These are phyloP conservation scores for Herpotrichia juniperi DNA, from an alignment of 2,329 filamentous ascomycete genomes.

Conservation along the genomic window DNA sequence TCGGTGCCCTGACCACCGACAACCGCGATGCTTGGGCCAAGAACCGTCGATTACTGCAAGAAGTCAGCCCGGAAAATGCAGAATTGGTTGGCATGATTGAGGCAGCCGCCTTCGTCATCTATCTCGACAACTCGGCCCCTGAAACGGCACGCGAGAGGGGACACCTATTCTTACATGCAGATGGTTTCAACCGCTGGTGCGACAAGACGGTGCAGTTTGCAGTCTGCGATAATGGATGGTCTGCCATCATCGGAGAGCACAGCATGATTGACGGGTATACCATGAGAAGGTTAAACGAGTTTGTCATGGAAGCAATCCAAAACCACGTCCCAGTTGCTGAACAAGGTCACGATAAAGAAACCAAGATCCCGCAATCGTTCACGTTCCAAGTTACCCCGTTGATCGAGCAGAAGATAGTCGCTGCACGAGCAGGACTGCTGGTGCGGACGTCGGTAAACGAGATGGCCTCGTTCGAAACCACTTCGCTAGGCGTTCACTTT, in stretches of 20 bases:
- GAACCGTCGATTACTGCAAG: background rate
- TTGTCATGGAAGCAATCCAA: background rate
- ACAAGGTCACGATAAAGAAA: no score
- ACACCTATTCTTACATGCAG: background rate
- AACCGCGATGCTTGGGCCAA: background rate
- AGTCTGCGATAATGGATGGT: background rate
- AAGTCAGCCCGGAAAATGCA: background rate
- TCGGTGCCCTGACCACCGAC: background rate
- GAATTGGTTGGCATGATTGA: background rate
- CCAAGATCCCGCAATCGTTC: background rate
- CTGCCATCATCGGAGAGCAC: slow-evolving; percentile 1
- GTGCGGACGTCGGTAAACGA: background rate
- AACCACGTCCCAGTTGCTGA: background rate
- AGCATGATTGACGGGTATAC: slow-evolving; percentile 3
- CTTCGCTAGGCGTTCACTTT: background rate
- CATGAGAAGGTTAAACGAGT: background rate
- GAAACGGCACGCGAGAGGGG: background rate
- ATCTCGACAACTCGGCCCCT: background rate
- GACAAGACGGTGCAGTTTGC: slow-evolving; percentile 3
- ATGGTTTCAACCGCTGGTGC: background rate
- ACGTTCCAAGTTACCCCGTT: background rate
- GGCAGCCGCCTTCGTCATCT: background rate
- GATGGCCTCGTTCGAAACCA: background rate
- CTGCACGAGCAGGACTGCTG: background rate
- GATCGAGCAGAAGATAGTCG: background rate